These are phyloP conservation scores for Beauveria australis DNA, from an alignment of 2,329 filamentous ascomycete species.

Conservation along the genomic window DNA sequence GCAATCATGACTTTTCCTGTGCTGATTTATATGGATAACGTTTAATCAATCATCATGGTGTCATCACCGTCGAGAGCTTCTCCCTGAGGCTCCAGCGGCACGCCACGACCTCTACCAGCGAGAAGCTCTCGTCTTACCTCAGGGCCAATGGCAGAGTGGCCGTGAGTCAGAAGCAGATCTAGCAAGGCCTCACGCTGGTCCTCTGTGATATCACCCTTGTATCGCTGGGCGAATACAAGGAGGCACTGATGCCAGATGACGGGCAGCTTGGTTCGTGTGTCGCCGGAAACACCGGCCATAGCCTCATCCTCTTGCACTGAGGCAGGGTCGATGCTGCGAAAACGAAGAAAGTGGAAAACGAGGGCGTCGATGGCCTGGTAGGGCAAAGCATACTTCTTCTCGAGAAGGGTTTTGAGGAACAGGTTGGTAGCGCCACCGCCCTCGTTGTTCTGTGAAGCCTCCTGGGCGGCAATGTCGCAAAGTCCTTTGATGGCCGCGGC, in stretches of 20 bases:
- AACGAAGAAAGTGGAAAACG: conserved; percentile 94
- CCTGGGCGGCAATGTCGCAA: conserved; percentile 89
- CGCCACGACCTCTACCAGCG: conserved; percentile 77
- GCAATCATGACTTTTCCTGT: conserved; percentile 10
- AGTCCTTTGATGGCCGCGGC: conserved; percentile 84
- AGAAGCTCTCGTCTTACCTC: conserved; percentile 85
- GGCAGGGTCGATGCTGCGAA: conserved; percentile 61
- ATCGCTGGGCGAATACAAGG: conserved; percentile 85
- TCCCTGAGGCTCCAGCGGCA: conserved; percentile 50
- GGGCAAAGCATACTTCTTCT: conserved; percentile 94
- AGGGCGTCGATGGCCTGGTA: conserved; percentile 91
- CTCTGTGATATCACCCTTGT: conserved; percentile 92
- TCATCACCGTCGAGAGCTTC: conserved; percentile 67
- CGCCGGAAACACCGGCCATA: conserved; percentile 41
- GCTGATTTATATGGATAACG: neutral
- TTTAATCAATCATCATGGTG: conserved; percentile 70
- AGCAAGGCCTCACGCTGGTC: conserved; percentile 87
- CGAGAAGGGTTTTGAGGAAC: conserved; percentile 85
- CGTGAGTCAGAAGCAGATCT: conserved; percentile 75
- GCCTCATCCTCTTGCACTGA: conserved; percentile 43
- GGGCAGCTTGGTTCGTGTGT: conserved; percentile 59
- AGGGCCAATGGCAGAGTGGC: conserved; percentile 81
- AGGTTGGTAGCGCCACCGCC: conserved; percentile 88
- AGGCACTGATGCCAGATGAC: conserved; percentile 96
- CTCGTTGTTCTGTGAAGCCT: conserved; percentile 74